A percentile compares a stretch with the other conserved stretches of the same genome.
Evolutionary conservation across 179 eudicot genomes (phyloP).

Genomic region (Dionaea muscipula): DNA sequence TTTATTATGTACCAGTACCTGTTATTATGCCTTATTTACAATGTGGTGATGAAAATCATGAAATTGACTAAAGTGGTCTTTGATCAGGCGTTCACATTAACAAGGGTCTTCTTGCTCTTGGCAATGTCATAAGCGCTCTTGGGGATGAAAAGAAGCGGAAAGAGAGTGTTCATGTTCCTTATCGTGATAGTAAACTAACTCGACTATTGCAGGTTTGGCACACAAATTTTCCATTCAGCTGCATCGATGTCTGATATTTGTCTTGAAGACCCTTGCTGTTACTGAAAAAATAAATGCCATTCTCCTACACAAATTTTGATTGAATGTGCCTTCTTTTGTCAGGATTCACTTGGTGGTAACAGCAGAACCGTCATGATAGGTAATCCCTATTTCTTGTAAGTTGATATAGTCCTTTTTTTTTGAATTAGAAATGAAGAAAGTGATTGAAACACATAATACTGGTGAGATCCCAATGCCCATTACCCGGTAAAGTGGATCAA

Average conservation of each 20-base stretch:
- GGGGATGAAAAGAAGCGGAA: slow-evolving; percentile 98
- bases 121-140: slow-evolving; percentile 95
- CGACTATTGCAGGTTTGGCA: slow-evolving; percentile 78
- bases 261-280: background rate
- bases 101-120: slow-evolving; percentile 98
- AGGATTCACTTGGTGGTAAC: slow-evolving; percentile 99
- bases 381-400: slow-evolving; percentile 16
- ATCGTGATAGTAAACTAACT: slow-evolving; percentile 98
- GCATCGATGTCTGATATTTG: too few species aligned
- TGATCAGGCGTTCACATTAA: slow-evolving; percentile 90
- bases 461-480: too few species aligned
- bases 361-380: slow-evolving; percentile 99
- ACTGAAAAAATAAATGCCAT: background rate
- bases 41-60: background rate
- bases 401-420: background rate
- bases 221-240: too few species aligned
- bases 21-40: background rate
- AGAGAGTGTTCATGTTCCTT: slow-evolving; percentile 94
- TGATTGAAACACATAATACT: background rate
- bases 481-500: too few species aligned
- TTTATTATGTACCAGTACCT: slow-evolving; percentile 5
- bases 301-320: background rate
- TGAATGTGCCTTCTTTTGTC: slow-evolving; percentile 16
- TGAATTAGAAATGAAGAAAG: background rate
- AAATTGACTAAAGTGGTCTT: background rate